Conservation (phyloP, 805 yeast species). For the Soucietia sequanensis region DNA sequence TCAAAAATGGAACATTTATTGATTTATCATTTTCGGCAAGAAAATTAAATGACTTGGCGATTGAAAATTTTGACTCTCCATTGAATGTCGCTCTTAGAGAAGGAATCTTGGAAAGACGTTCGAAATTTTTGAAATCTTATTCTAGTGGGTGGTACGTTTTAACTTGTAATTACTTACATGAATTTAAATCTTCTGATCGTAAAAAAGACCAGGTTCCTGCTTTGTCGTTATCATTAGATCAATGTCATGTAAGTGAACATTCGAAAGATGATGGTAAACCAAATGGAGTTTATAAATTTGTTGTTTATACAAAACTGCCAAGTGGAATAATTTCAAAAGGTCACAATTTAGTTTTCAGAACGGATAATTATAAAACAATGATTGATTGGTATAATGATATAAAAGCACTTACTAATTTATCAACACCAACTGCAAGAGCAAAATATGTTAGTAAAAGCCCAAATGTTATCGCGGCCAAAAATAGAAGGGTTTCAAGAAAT, state of each 20-base stretch:
- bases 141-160: constrained; percentile 88
- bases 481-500: constrained; percentile 14
- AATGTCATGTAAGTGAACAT: constrained; percentile 81
- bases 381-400: constrained; percentile 83
- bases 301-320: constrained; percentile 66
- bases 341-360: constrained; percentile 93
- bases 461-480: constrained; percentile 5
- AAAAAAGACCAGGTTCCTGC: constrained; percentile 79
- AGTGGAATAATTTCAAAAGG: constrained; percentile 74
- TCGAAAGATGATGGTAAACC: constrained; percentile 64
- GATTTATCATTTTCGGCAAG: constrained; percentile 40
- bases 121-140: constrained; percentile 89
- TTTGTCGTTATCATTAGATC: constrained; percentile 76
- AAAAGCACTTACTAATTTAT: constrained; percentile 59
- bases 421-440: constrained; percentile 60
- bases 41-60: constrained; percentile 50
- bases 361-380: constrained; percentile 80
- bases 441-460: constrained; percentile 30
- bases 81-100: constrained; percentile 63
- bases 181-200: constrained; percentile 80
- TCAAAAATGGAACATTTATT: constrained; percentile 37
- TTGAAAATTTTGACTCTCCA: constrained; percentile 68
- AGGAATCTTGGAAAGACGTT: constrained; percentile 83
- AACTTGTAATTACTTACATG: constrained; percentile 86
- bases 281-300: constrained; percentile 68